phyloP scores from a whole-genome alignment of 2,329 filamentous ascomycete genomes.

The Xylaria sp. region DNA sequence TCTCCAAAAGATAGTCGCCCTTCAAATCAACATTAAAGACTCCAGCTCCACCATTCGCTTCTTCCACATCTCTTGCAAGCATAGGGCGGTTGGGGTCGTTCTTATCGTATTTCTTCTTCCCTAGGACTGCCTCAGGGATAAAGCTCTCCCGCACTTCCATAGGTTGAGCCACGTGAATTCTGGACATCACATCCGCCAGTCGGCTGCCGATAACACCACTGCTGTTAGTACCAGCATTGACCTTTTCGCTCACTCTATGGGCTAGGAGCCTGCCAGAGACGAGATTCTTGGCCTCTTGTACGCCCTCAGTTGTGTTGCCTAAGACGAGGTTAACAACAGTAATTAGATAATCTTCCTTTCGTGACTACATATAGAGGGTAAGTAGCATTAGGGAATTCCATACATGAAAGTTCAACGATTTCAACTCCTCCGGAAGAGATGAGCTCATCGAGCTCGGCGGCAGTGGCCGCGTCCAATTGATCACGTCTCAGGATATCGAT shows the following conservation, averaged over 20 bases:
- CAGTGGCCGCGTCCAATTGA: conserved; percentile 82
- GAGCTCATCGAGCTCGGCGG: conserved; percentile 81
- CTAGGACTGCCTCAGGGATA: conserved; percentile 86
- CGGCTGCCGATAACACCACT: conserved; percentile 82
- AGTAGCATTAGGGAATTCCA: conserved; percentile 4
- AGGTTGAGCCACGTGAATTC: conserved; percentile 97
- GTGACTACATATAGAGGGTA: background rate
- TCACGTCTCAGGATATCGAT: conserved; percentile 91
- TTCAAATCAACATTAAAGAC: conserved; percentile 96
- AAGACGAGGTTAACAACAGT: conserved; percentile 14
- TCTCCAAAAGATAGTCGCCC: conserved; percentile 86
- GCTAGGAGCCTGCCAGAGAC: conserved; percentile 94
- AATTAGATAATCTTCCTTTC: background rate
- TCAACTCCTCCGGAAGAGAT: conserved; percentile 91
- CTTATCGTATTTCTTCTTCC: conserved; percentile 89
- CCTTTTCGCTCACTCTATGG: conserved; percentile 92
- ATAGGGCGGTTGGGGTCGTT: conserved; percentile 83
- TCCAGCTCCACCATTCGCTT: conserved; percentile 92
- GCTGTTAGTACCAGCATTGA: conserved; percentile 87
- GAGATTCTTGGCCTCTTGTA: conserved; percentile 94
- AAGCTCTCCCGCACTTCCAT: conserved; percentile 83
- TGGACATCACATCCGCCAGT: conserved; percentile 87
- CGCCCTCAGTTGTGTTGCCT: conserved; percentile 86
- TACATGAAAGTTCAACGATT: conserved; percentile 88
- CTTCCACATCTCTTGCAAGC: conserved; percentile 88